These are phyloP conservation scores for Gossypium thurberi DNA, from an alignment of 345 rosid genomes.

Conservation along the genomic window DNA sequence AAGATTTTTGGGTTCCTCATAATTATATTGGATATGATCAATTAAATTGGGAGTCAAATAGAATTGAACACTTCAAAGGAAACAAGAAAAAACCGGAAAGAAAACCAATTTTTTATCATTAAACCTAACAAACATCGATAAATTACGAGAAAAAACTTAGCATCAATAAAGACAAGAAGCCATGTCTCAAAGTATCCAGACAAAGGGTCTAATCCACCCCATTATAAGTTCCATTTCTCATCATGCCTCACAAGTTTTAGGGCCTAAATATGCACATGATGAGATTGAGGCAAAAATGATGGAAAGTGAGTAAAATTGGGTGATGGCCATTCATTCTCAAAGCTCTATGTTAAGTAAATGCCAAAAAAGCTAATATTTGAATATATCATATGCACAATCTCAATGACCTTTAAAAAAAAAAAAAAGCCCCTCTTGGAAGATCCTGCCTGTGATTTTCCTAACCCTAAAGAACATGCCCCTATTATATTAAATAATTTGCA, in stretches of 20 bases:
- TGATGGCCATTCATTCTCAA: conserved; percentile 18
- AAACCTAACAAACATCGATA: no score
- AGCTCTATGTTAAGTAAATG: conserved; percentile 9
- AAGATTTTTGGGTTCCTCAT: no score
- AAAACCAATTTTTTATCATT: no score
- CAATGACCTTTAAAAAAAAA: conserved; percentile 4
- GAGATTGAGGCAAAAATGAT: conserved; percentile 18
- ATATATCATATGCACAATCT: neutral
- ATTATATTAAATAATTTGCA: conserved; percentile 18
- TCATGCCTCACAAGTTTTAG: neutral
- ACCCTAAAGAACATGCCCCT: conserved; percentile 36
- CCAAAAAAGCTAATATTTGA: conserved; percentile 19
- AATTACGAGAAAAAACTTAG: neutral
- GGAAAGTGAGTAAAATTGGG: conserved; percentile 16
- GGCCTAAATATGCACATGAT: conserved; percentile 7
- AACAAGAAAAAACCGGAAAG: no score
- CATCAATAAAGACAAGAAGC: conserved; percentile 24
- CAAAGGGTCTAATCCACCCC: conserved; percentile 23
- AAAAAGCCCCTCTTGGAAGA: conserved; percentile 20
- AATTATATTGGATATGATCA: no score
- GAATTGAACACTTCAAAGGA: no score
- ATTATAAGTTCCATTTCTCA: conserved; percentile 9
- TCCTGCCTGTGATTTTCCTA: conserved; percentile 41
- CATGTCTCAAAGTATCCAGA: conserved; percentile 29
- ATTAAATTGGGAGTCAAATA: no score